Base-by-base conservation (phyloP, 108 stramenopile genomes). In the Cylindrotheca fusiformis region DNA sequence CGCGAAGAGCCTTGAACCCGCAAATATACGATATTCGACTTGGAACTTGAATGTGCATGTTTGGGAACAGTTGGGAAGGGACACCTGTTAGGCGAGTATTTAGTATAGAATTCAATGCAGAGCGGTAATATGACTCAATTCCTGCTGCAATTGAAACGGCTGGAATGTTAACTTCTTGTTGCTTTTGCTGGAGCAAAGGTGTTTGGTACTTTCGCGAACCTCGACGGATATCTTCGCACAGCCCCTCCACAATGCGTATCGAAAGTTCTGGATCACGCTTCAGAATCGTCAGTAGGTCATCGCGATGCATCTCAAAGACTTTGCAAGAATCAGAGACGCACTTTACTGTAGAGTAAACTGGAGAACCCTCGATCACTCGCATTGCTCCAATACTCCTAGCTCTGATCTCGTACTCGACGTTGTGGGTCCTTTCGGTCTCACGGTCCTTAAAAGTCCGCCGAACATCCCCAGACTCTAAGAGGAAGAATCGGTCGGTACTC, bases 41-140 rank as follows among this genome's bases (percentile, higher is more conserved):
- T 2, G 88, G 88, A 22, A 90, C 80, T 79, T 90, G 88, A 8
- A 90, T 67, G 52, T 87, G 86, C 80, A 90, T 85, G 54, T 87
- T 80, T 46, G 88, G 88, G 50, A 90, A 90, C 28, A 81, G 45
- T 18, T 74, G 60, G 14, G 76, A 62, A 24, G 63, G 65, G 52
- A 81, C 68, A 1, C 76, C 80, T 3, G 85, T 82, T 21, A 90
- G 68, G 48, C 64, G 47, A 1, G 81, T 69, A 72, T 87, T 90
- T n/a, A 90, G 56, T 48, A 71, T 50, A 45, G 88, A 53, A 65
- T 87, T 90, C 51, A 90, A 48, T 20, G 80, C 82, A 21, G 54
- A 58, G 41, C 88, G 73, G 72, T 90, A 90, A 52, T 85, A 90
- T 26, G 78, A 82, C 71, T 90, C 88, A 59, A 90, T 79, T 6